Evolutionary conservation across 495 filamentous ascomycete genomes (phyloP), one percentile per base, ranked within the genome.

Genomic region (Lasiosphaeria hispida): DNA sequence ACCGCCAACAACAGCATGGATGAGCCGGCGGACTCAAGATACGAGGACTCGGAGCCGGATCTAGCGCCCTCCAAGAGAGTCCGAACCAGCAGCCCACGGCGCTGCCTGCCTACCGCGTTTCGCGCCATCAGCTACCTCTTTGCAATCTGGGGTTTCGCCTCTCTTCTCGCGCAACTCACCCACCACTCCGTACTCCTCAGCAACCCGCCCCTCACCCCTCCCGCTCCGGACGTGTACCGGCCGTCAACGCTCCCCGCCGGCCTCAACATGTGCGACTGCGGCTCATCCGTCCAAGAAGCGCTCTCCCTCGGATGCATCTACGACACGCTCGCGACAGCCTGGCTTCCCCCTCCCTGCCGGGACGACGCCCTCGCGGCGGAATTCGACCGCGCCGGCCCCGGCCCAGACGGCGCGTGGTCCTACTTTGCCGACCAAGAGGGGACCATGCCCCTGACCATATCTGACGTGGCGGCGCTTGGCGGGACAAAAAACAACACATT

Each of bases 281-380:
- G 58, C 44, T 48, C 51, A 0, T 39, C 40, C 35, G 13, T 30
- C 19, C 1, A 3, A 4, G 57, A 60, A 49, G 57, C 57, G 1
- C 6, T 35, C 3, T 49, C 50, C 9, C 43, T 60, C 1, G 1
- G 17, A 9, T 62, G 59, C 41, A 38, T 35, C 45, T 62, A 58
- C 55, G 59, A 62, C 55, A 41, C 41, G 8, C 56, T 62, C 19
- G 55, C 59, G 1, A 40, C 59, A 13, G 59, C 59, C 42, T 62
- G 59, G 59, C 59, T 62, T 18, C 59, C 59, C 0, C 47, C 33
- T 1, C 9, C 50, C 18, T 62, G 59, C 23, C 59, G 59, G 1
- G 59, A 62, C 55, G 34, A 41, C 0, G 55, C 36, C 10, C 59
- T 62, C 0, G 58, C 59, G 0, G 10, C 55, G 0, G 15, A 58